A percentile compares a stretch with the other conserved stretches of the same genome.
Conservation (phyloP, 2,329 filamentous ascomycete species). For the Harringtonia aguacate region DNA sequence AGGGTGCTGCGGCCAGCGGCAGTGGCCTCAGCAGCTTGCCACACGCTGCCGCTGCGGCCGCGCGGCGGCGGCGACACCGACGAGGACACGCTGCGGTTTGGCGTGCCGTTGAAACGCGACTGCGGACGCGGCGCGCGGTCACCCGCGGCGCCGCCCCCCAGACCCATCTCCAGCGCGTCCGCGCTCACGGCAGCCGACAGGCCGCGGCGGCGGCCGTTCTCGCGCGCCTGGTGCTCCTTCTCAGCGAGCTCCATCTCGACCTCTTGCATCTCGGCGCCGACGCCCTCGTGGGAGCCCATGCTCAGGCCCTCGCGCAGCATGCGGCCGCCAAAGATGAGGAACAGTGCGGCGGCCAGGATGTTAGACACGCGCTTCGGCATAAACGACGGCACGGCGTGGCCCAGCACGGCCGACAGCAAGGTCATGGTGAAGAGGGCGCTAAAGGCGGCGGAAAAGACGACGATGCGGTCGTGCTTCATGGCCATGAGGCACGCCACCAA, state of each 20-base stretch:
- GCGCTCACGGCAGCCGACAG: slow-evolving; percentile 30
- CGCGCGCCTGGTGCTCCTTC: slow-evolving; percentile 69
- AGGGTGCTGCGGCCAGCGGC: slow-evolving; percentile 29
- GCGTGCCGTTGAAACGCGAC: slow-evolving; percentile 69
- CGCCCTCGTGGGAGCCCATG: slow-evolving; percentile 84
- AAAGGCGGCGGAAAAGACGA: slow-evolving; percentile 94
- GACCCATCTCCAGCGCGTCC: slow-evolving; percentile 71
- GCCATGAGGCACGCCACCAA: slow-evolving; percentile 95
- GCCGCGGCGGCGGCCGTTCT: slow-evolving; percentile 51
- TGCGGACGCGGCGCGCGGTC: slow-evolving; percentile 58
- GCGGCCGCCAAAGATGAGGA: slow-evolving; percentile 80
- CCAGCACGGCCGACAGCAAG: slow-evolving; percentile 80
- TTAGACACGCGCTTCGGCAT: slow-evolving; percentile 88
- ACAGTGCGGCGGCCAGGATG: slow-evolving; percentile 72
- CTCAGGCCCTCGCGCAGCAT: slow-evolving; percentile 76
- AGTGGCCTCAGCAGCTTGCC: too few species aligned
- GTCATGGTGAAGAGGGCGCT: slow-evolving; percentile 90
- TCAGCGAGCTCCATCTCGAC: slow-evolving; percentile 90
- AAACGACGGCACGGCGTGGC: slow-evolving; percentile 81
- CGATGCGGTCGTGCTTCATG: slow-evolving; percentile 89
- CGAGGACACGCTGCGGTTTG: slow-evolving; percentile 69
- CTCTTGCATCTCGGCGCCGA: slow-evolving; percentile 95
- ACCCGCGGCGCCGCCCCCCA: slow-evolving; percentile 30
- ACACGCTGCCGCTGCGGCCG: slow-evolving; percentile 38
- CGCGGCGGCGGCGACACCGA: slow-evolving; percentile 59